phyloP scores from a whole-genome alignment of 2,329 filamentous ascomycete genomes.

The Diaporthe amygdali region DNA sequence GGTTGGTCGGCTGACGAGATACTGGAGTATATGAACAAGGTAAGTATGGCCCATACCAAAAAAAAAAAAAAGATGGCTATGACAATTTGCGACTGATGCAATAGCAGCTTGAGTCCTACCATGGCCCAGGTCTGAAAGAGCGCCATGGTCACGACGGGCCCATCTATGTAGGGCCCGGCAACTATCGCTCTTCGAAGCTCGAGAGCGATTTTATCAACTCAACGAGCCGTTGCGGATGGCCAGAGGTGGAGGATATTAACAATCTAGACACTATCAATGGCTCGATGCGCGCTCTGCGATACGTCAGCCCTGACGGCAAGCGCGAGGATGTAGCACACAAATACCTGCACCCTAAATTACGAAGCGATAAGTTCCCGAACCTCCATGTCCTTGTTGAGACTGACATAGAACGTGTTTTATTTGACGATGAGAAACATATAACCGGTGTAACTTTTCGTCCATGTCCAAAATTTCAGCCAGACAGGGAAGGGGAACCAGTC shows the following conservation, averaged over 20 bases:
- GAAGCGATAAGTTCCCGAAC: slow-evolving; percentile 50
- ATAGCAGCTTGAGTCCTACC: slow-evolving; percentile 52
- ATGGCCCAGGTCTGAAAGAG: slow-evolving; percentile 37
- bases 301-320: slow-evolving; percentile 44
- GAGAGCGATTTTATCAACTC: slow-evolving; percentile 51
- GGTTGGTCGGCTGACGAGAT: slow-evolving; percentile 40
- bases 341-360: slow-evolving; percentile 57
- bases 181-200: slow-evolving; percentile 26
- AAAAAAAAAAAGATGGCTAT: background rate
- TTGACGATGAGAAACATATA: slow-evolving; percentile 52
- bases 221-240: slow-evolving; percentile 50
- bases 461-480: slow-evolving; percentile 43
- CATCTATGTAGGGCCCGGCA: background rate
- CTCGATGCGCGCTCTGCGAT: slow-evolving; percentile 30
- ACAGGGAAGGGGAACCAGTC: slow-evolving; percentile 29
- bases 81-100: slow-evolving; percentile 53
- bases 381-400: slow-evolving; percentile 58
- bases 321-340: slow-evolving; percentile 58
- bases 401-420: slow-evolving; percentile 54
- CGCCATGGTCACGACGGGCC: slow-evolving; percentile 51
- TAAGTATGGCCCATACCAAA: no score
- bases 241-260: slow-evolving; percentile 53
- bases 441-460: slow-evolving; percentile 52
- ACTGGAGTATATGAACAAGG: slow-evolving; percentile 55
- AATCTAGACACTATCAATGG: slow-evolving; percentile 45